Base-by-base conservation (phyloP, 345 rosid species). In the Eucalyptus polybractea region DNA sequence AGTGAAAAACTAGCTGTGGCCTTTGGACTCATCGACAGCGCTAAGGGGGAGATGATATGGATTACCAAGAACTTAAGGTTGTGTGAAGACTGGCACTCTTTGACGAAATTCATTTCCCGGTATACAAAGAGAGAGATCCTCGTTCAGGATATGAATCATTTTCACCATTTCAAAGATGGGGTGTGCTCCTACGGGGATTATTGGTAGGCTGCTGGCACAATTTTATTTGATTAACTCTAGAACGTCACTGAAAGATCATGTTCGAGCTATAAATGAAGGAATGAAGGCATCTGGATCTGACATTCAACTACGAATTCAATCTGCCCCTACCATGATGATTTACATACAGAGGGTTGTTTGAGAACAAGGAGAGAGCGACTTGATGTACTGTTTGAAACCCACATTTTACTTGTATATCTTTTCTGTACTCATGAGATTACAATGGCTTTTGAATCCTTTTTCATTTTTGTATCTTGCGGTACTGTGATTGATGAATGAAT, bases 141-240 rank as follows among this genome's bases (percentile, higher is more conserved):
- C 53, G 98, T 97, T 40, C 92, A 96, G 58, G 99, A 97, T 88
- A 96, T 96, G 80, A 97, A 97, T 90, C 95, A 98, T 54, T 93
- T 96, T 91, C 99, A 96, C 93, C 93, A 93, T 94, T 97, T 97
- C 53, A 92, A 87, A 37, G 91, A 95, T 85, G 99, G 98, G 53
- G 95, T 93, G 45, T 97, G 99, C 91, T 96, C 99, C 6, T 96
- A 97, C 92, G 95, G 96, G 85, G 98, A 96, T 92, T 96, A 96
- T 88, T 97, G 99, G 96, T 96, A 91, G 54, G 94, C 44, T 37
- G 81, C 81, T 4, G 8, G 81, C 45, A 21, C 81, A 11, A 33
- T 49, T 69, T 5, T 6, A 33, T 69, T 33, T 10, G 8, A 33
- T 69, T 4, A 33, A 33, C 80, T 69, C 24, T 69, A 69, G 80